These are phyloP conservation scores for Trichoderma sp. DNA, from an alignment of 2,329 filamentous ascomycete genomes.

Conservation along the genomic window DNA sequence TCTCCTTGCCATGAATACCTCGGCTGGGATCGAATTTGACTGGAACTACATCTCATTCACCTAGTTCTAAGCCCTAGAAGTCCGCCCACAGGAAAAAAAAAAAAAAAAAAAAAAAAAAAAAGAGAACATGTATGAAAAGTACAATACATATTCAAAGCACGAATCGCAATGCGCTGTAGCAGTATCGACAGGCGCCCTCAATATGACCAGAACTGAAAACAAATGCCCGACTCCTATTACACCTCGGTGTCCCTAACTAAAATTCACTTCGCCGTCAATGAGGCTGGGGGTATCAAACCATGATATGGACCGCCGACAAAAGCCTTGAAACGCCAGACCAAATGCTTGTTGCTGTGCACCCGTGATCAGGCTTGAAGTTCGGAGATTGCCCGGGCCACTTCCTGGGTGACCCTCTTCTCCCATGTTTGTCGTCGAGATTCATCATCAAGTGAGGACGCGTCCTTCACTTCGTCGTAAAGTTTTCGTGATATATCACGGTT, in stretches of 20 bases:
- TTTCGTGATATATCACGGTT: constrained; percentile 86
- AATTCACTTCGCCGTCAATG: constrained; percentile 18
- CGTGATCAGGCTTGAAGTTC: constrained; percentile 47
- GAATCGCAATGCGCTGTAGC: constrained; percentile 13
- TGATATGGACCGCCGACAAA: constrained; percentile 21
- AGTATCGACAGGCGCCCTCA: constrained; percentile 10
- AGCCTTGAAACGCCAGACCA: constrained; percentile 21
- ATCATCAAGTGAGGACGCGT: constrained; percentile 58
- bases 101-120: background rate
- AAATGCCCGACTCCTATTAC: constrained; percentile 21
- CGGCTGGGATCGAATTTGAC: background rate
- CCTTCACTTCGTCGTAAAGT: constrained; percentile 69
- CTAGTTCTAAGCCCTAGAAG: constrained; percentile 19
- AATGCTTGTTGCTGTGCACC: constrained; percentile 19
- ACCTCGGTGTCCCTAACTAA: constrained; percentile 19
- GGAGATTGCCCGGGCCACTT: constrained; percentile 73
- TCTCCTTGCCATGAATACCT: background rate
- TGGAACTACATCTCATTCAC: background rate
- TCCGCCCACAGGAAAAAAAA: constrained; percentile 9
- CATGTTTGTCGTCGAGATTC: constrained; percentile 64
- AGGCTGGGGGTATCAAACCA: constrained; percentile 22
- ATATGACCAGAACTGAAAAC: constrained; percentile 18
- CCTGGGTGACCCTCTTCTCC: constrained; percentile 72
- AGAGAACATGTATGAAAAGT: constrained; percentile 5
- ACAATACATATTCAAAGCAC: constrained; percentile 19